Evolutionary conservation across 768 basidiomycete species (phyloP).

Genomic region (Coprinopsis cinerea): DNA sequence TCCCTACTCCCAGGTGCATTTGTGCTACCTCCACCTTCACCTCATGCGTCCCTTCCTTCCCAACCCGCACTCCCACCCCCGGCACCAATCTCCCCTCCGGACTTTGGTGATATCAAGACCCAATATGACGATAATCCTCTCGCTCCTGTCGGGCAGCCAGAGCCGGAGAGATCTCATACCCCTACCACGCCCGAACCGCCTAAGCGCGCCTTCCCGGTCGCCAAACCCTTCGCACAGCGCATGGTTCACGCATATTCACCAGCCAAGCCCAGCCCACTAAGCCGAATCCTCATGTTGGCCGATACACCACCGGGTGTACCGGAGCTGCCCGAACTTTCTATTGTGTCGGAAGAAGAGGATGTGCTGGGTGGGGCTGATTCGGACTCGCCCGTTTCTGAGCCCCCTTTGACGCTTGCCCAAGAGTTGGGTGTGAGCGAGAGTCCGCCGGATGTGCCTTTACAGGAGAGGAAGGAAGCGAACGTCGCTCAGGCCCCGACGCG

Average conservation of each 20-base stretch:
- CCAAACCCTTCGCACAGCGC: slow-evolving; percentile 61
- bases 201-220: slow-evolving; percentile 58
- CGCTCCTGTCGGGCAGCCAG: slow-evolving; percentile 7
- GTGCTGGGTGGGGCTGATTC: not conserved
- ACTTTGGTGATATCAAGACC: slow-evolving; percentile 13
- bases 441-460: slow-evolving; percentile 45
- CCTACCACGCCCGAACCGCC: slow-evolving; percentile 28
- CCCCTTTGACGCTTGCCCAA: slow-evolving; percentile 33
- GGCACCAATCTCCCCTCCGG: slow-evolving; percentile 14
- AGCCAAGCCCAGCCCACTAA: slow-evolving; percentile 72
- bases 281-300: slow-evolving; percentile 68
- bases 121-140: slow-evolving; percentile 12
- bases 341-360: slow-evolving; percentile 9
- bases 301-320: slow-evolving; percentile 28
- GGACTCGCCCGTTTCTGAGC: not conserved
- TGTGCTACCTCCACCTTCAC: slow-evolving; percentile 74
- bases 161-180: slow-evolving; percentile 11
- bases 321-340: slow-evolving; percentile 18
- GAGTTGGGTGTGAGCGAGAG: slow-evolving; percentile 40
- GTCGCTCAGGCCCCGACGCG: slow-evolving; percentile 8
- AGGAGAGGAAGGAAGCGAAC: slow-evolving; percentile 43
- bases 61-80: slow-evolving; percentile 33
- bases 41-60: slow-evolving; percentile 56
- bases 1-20: slow-evolving; percentile 65
- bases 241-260: slow-evolving; percentile 84